Conservation (phyloP, 1,284 basidiomycete genomes). For the Tausonia pullulans region DNA sequence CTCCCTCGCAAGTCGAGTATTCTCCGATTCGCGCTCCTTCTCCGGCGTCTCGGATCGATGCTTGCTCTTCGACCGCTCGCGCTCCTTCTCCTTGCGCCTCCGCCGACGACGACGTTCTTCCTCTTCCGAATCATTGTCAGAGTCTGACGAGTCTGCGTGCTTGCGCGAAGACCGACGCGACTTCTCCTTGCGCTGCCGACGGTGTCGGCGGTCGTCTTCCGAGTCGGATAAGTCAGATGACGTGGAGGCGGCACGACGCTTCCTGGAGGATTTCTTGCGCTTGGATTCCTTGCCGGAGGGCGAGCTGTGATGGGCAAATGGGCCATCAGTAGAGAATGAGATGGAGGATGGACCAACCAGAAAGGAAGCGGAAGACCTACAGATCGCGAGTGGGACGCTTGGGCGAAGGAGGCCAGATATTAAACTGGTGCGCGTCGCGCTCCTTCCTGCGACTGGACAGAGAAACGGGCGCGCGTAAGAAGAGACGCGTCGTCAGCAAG, state of each 20-base stretch:
- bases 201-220: constrained; percentile 47
- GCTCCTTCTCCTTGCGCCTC: constrained; percentile 31
- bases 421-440: constrained; percentile 50
- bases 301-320: constrained; percentile 41
- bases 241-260: constrained; percentile 43
- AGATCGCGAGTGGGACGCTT: constrained; percentile 48
- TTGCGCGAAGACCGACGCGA: constrained; percentile 35
- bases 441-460: constrained; percentile 57
- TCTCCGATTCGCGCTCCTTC: constrained; percentile 22
- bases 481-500: not conserved
- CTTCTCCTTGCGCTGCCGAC: constrained; percentile 12
- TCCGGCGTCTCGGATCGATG: constrained; percentile 18
- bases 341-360: not conserved
- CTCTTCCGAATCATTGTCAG: constrained; percentile 14
- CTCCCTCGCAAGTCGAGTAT: constrained; percentile 22
- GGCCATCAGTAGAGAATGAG: not conserved
- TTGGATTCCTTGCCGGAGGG: constrained; percentile 16
- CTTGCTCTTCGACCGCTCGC: constrained; percentile 29
- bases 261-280: constrained; percentile 44
- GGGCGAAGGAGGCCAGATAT: constrained; percentile 78
- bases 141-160: constrained; percentile 33
- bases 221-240: constrained; percentile 42
- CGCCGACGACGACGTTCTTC: constrained; percentile 9
- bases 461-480: not conserved
- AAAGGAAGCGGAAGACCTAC: constrained; percentile 38